Conservation (phyloP, 2,329 filamentous ascomycete genomes). For the Sclerotinia trifoliorum region DNA sequence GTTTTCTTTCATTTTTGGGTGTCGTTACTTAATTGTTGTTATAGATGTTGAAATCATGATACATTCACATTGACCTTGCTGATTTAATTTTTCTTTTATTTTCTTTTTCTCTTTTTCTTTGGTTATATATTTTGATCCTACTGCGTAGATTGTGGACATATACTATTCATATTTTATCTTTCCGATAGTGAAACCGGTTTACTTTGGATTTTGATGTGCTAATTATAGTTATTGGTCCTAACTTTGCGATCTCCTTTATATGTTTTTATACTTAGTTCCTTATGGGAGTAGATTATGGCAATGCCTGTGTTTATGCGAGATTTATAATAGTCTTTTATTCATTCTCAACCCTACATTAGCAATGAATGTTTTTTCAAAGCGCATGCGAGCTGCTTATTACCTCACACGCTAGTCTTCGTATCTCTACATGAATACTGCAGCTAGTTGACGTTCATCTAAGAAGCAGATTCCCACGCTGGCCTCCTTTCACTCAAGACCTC, state of each 20-base stretch:
- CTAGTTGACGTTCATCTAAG: background rate
- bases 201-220: background rate
- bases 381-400: too few species aligned
- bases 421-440: background rate
- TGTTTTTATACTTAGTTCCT: background rate
- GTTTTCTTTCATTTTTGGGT: background rate
- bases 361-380: background rate
- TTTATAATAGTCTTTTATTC: background rate
- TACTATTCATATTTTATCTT: background rate
- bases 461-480: background rate
- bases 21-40: background rate
- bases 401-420: background rate
- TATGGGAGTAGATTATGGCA: background rate
- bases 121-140: background rate
- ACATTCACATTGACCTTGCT: background rate
- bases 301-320: background rate
- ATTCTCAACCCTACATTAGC: background rate
- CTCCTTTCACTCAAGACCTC: background rate
- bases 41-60: conserved; percentile 4
- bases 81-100: background rate
- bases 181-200: background rate
- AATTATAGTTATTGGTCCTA: background rate
- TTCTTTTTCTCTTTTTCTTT: background rate
- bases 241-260: background rate
- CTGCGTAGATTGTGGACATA: background rate